Evolutionary conservation across 805 yeast genomes (phyloP), one percentile per base, ranked within the genome.

Genomic region (Wickerhamiella siamensis): DNA sequence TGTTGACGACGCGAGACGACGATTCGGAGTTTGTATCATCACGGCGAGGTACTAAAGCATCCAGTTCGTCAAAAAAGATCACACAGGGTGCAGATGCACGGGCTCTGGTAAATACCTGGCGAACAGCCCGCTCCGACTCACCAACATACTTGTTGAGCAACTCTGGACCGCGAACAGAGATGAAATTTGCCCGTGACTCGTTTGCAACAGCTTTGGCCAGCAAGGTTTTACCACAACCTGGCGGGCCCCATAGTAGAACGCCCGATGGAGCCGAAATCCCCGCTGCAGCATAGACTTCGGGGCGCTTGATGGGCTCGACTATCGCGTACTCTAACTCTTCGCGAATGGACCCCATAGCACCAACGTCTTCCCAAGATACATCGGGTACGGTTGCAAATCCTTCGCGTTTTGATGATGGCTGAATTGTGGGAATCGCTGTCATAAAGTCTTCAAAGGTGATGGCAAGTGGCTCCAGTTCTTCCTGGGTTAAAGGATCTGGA

Each of bases 371-470:
- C 98, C 98, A 91, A 5, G 94, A 77, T 3, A 91, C 95, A 58
- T 91, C 97, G 0, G 98, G 98, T 10, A 91, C 93, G 0, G 97
- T 91, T 0, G 98, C 96, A 62, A 91, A 91, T 0, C 98, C 98
- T 67, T 91, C 98, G 59, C 98, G 78, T 56, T 87, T 88, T 1
- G 96, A 94, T 0, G 96, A 83, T 9, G 98, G 98, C 63, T 91
- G 98, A 36, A 91, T 80, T 0, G 87, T 76, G 2, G 97, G 96
- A 32, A 91, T 62, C 1, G 97, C 97, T 9, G 72, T 67, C 29
- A 81, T 48, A 57, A 91, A 91, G 58, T 91, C 98, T 12, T 72
- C 78, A 47, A 75, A 77, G 2, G 73, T 76, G 41, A 91, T 87
- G 4, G 80, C 71, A 34, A 91, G 63, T 12, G 87, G 82, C 15